Base-by-base conservation (phyloP, 192 early-diverging fungal genomes). In the Entophlyctis luteolus region DNA sequence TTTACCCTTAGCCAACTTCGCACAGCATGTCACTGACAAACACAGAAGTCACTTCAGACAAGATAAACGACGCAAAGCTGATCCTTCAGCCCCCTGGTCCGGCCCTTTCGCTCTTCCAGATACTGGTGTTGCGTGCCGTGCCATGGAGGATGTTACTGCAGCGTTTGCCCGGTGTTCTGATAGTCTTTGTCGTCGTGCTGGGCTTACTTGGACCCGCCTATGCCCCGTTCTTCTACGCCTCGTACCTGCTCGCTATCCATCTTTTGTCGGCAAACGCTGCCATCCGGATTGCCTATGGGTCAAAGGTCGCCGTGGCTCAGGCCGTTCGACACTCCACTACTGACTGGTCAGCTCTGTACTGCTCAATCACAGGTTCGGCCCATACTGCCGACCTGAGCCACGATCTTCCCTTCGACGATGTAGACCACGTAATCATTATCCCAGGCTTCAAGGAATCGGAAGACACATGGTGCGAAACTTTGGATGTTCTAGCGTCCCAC, bases 391-490 rank as follows among this genome's bases (percentile, higher is more conserved):
- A n/a, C n/a, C n/a, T n/a, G n/a, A n/a, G 10, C 39, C 10, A 42
- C 39, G 8, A 12, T 42, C 39, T 42, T n/a, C 10, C 39, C 55
- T 14, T 57, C 27, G 8, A 5, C 6, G 55, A 37, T 23, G 55
- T 57, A 5, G 32, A 79, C 18, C 86, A 88, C 63, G 80, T 80
- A 32, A 83, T 88, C 65, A 75, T 88, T 52, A 70, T 88, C 32
- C 85, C 86, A 20, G 85, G 84, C 65, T 88, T 87, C 76, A 76
- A 77, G 34, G 86, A 88, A 62, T 75, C 79, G 27, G 71, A 83
- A 57, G 80, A 77, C 0, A 76, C 85, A 49, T 59, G 86, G 48
- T 70, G 80, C 37, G 83, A 86, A 50, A 88, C 85, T 1, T 76
- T 88, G 48, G 81, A 84, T 54, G 65, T 84, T 47, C 72, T 88